phyloP scores from a whole-genome alignment of 2,329 filamentous ascomycete genomes.

The Aureobasidium sp. region DNA sequence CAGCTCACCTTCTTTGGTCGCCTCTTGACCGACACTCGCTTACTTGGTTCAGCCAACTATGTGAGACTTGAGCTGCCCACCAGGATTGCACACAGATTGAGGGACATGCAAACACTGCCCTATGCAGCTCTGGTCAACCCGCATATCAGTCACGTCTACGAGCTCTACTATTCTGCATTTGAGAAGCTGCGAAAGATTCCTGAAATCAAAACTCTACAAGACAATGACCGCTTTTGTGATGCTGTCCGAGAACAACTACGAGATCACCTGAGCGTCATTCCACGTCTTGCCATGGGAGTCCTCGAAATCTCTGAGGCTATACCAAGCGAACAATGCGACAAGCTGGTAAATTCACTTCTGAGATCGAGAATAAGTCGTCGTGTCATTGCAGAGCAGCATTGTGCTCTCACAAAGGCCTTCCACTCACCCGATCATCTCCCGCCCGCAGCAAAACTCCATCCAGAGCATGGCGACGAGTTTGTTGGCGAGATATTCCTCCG shows the following conservation, averaged over 20 bases:
- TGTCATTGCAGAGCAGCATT: slow-evolving; percentile 95
- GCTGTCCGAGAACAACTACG: slow-evolving; percentile 71
- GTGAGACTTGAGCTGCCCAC: slow-evolving; percentile 90
- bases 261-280: slow-evolving; percentile 88
- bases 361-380: slow-evolving; percentile 91
- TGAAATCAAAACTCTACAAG: slow-evolving; percentile 76
- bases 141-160: slow-evolving; percentile 90
- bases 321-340: slow-evolving; percentile 72
- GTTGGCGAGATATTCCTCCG: slow-evolving; percentile 93
- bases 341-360: slow-evolving; percentile 90
- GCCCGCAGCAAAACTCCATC: slow-evolving; percentile 56
- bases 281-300: slow-evolving; percentile 88
- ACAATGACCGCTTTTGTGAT: slow-evolving; percentile 83
- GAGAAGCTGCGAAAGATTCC: slow-evolving; percentile 78
- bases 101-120: slow-evolving; percentile 93
- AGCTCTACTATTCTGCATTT: slow-evolving; percentile 95
- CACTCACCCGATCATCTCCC: slow-evolving; percentile 85
- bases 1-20: slow-evolving; percentile 97
- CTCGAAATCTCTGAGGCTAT: slow-evolving; percentile 82
- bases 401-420: slow-evolving; percentile 90
- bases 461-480: slow-evolving; percentile 64
- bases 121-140: slow-evolving; percentile 95
- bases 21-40: slow-evolving; percentile 78
- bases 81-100: slow-evolving; percentile 81
- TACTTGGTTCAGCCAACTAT: slow-evolving; percentile 95